Base-by-base conservation (phyloP, 441 rosid species). In the Hura crepitans region DNA sequence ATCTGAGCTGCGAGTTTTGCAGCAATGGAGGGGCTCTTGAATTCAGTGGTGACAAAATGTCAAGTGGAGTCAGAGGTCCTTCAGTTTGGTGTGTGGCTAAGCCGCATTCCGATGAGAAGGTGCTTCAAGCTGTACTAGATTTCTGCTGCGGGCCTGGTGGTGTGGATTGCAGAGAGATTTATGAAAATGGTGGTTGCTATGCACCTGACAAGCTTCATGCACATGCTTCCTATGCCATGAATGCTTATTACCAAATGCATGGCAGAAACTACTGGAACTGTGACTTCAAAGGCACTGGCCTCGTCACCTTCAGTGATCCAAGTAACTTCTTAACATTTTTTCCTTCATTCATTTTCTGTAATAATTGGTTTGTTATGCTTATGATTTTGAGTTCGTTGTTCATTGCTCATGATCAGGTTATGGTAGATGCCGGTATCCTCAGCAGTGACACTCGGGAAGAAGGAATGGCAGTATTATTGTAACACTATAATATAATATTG, bases 181-280 rank as follows among this genome's bases (percentile, higher is more conserved):
- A 77, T 46, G 79, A 83, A 50, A 79, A 66, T 10, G 89, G 88
- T 9, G 80, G 74, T 37, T 85, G 93, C 65, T 86, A 68, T 62
- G 78, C 65, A 6, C 84, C 88, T 0, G 79, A 81, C 31, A 88
- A 82, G 79, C 60, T 88, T 15, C 87, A 85, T 65, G 89, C 93
- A 0, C 93, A 82, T 70, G 89, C 93, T 6, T 88, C 91, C 7
- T 85, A 66, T 71, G 89, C 91, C 73, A 86, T 88, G 91, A 86
- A 88, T 77, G 79, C 85, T 46, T 86, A 88, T 72, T 85, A 88
- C 66, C 91, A 85, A 69, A 86, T 85, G 80, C 93, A 85, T 66
- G 93, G 93, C 0, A 85, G 93, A 73, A 88, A 86, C 70, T 86
- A 88, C 69, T 88, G 93, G 93, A 88, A 88, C 69, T 88, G 91